Evolutionary conservation across 805 yeast species (phyloP).

Genomic region (Metschnikowia continentalis): DNA sequence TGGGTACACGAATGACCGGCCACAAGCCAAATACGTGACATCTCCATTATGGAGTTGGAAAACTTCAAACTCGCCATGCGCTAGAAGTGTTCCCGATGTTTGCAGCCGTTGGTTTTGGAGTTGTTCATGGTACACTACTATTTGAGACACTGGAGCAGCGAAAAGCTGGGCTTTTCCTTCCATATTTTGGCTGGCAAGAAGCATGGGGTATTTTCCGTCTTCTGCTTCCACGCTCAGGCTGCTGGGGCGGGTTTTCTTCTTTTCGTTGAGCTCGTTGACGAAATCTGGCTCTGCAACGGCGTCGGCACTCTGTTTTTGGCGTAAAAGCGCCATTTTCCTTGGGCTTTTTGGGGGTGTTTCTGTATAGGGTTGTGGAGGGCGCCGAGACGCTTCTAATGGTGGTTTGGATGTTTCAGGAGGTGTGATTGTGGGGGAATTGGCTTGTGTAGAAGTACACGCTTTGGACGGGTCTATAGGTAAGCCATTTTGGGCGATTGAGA

Average conservation of each 20-base stretch:
- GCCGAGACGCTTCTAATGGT: not conserved
- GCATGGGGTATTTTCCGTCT: slow-evolving; percentile 11
- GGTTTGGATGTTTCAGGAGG: not conserved
- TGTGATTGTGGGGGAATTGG: not conserved
- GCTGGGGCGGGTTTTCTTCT: slow-evolving; percentile 17
- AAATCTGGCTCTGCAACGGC: slow-evolving; percentile 17
- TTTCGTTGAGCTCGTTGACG: slow-evolving; percentile 27
- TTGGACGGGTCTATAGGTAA: not conserved
- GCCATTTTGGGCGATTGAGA: not conserved
- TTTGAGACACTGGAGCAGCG: slow-evolving; percentile 27
- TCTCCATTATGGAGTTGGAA: slow-evolving; percentile 55
- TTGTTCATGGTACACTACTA: slow-evolving; percentile 36
- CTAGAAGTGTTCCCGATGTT: slow-evolving; percentile 45
- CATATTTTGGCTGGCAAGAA: slow-evolving; percentile 21
- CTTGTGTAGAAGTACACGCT: too few relatives aligned
- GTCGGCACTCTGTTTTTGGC: slow-evolving; percentile 32
- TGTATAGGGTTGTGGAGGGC: not conserved
- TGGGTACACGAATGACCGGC: slow-evolving; percentile 66
- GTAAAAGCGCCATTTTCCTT: slow-evolving; percentile 35
- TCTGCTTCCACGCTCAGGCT: not conserved
- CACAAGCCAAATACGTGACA: slow-evolving; percentile 63
- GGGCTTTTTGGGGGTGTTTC: slow-evolving; percentile 24
- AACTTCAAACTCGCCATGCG: slow-evolving; percentile 57
- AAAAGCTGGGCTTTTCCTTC: slow-evolving; percentile 37
- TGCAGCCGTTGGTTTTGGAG: slow-evolving; percentile 13